These are phyloP conservation scores for Williopsis jadinii DNA, from an alignment of 1,139 yeast species.

Conservation along the genomic window DNA sequence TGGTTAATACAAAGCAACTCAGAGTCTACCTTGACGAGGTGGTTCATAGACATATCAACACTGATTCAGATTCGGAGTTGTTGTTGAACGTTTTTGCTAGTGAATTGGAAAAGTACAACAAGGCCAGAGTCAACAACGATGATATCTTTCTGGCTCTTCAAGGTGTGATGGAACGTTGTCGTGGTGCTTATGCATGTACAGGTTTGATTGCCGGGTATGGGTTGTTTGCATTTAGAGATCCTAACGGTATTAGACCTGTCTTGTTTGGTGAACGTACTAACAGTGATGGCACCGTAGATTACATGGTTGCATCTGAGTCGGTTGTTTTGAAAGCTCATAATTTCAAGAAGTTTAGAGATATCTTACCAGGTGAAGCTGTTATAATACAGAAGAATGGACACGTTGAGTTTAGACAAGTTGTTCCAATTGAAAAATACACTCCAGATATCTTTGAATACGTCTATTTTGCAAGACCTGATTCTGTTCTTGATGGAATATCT, in stretches of 20 bases:
- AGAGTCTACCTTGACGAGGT: conserved; percentile 79
- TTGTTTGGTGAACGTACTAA: conserved; percentile 73
- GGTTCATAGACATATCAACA: conserved; percentile 94
- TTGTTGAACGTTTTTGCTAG: conserved; percentile 85
- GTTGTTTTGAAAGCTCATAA: conserved; percentile 95
- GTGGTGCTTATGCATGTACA: conserved; percentile 95
- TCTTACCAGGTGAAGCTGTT: conserved; percentile 94
- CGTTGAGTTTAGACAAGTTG: conserved; percentile 86
- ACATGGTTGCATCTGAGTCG: conserved; percentile 93
- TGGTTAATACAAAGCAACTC: conserved; percentile 79
- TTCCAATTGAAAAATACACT: conserved; percentile 68
- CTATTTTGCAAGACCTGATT: conserved; percentile 96
- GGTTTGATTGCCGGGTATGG: conserved; percentile 97
- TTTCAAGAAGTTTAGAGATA: conserved; percentile 69
- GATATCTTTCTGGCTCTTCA: conserved; percentile 83
- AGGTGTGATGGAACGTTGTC: conserved; percentile 71
- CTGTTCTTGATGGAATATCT: conserved; percentile 90
- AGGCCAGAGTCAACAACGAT: conserved; percentile 84
- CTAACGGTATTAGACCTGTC: conserved; percentile 92
- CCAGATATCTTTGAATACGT: conserved; percentile 98
- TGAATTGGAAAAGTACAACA: conserved; percentile 85
- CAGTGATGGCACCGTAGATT: conserved; percentile 70
- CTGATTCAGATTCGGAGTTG: conserved; percentile 93
- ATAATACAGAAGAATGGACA: conserved; percentile 67
- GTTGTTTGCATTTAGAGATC: conserved; percentile 91